Base-by-base conservation (phyloP, 805 yeast species). In the Wickerhamomyces canadensis region DNA sequence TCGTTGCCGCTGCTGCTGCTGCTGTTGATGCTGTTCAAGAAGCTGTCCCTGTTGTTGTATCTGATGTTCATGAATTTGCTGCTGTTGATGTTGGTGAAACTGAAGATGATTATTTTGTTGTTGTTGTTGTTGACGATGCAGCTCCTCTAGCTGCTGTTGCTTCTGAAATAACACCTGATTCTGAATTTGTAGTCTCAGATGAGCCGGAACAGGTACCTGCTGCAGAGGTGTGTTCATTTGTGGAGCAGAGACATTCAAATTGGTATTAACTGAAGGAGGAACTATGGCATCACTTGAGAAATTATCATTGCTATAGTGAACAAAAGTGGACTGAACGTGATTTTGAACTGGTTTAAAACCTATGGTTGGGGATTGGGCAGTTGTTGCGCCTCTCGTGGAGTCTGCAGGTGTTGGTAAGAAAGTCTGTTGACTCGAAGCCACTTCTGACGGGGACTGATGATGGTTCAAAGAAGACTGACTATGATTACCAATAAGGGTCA, bases 101-200 rank as follows among this genome's bases (percentile, higher is more conserved):
- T 45, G 49, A 19, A n/a, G 41, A 43, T 14, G 31, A 44, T 35
- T 41, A 42, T 36, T 41, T 31, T 36, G 48, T 35, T 36, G 43
- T 22, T 39, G 48, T 8, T 40, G 37, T 17, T 36, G 44, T 16
- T 29, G 36, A 16, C 39, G 45, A 14, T 35, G 42, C 25, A 38
- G 44, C n/a, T 17, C n/a, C 19, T 33, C 8, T 37, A 21, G 36
- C 10, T 37, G 40, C 25, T 38, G 41, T 13, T 33, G 31, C 7
- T 40, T 39, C 23, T 46, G 51, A 14, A 46, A 39, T 37, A 44
- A 36, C 3, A 33, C 39, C 16, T 48, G 51, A 25, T 38, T 42
- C 15, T 44, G 44, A 14, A 44, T 38, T 25, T 49, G 54, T 36
- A 44, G 36, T 19, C 40, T 44, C 25, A 48, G 34, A 29, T 48